These are phyloP conservation scores for Nicotiana noctiflora DNA, from an alignment of 257 asterid genomes.

Conservation along the genomic window DNA sequence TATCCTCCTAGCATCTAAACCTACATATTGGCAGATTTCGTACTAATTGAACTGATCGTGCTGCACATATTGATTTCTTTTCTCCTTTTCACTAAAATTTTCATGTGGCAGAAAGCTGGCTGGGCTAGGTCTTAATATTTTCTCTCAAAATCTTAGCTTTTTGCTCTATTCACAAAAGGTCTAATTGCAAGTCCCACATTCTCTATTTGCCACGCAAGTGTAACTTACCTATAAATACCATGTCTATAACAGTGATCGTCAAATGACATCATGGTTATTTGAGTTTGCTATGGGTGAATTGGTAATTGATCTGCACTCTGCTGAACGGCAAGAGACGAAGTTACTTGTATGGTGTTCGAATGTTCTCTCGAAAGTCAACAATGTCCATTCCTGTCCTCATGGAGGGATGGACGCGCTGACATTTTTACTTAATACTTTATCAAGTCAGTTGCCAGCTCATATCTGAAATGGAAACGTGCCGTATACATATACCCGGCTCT, in stretches of 20 bases:
- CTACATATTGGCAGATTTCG: background rate
- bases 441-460: background rate
- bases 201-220: background rate
- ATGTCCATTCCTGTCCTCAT: background rate
- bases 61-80: background rate
- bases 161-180: background rate
- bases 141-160: background rate
- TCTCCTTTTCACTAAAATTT: background rate
- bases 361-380: background rate
- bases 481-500: background rate
- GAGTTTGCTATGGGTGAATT: background rate
- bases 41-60: background rate
- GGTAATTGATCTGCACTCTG: background rate
- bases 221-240: background rate
- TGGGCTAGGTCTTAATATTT: background rate
- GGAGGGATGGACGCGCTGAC: background rate
- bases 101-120: background rate
- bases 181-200: background rate
- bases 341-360: background rate
- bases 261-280: background rate
- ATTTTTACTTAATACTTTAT: background rate
- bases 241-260: background rate
- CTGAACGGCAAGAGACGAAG: background rate
- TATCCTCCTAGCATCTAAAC: background rate
- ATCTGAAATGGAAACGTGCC: background rate